Conservation (phyloP, 2,329 filamentous ascomycete genomes). For the Epichloe coenophiala region DNA sequence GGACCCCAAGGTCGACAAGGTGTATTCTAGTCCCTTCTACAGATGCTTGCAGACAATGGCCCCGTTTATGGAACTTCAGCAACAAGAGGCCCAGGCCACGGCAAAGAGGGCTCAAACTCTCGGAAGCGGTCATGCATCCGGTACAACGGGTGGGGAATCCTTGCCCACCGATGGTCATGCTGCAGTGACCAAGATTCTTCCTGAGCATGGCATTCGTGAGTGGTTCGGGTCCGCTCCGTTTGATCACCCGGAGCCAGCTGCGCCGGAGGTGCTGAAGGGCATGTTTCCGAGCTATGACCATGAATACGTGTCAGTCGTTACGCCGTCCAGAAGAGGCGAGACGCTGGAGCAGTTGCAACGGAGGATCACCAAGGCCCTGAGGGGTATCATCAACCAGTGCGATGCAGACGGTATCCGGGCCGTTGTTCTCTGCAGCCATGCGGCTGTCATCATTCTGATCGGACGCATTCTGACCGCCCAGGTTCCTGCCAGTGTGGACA, state of each 20-base stretch:
- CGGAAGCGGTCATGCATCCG: background rate
- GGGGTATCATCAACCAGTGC: conserved; percentile 56
- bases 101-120: background rate
- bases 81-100: conserved; percentile 2
- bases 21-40: conserved; percentile 82
- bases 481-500: conserved; percentile 57
- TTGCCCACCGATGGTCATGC: background rate
- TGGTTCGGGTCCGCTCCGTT: conserved; percentile 87
- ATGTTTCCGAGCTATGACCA: conserved; percentile 54
- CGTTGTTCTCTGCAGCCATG: conserved; percentile 76
- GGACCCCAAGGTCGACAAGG: conserved; percentile 53
- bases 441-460: conserved; percentile 76
- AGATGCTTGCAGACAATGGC: conserved; percentile 74
- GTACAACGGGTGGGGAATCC: background rate
- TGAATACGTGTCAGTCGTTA: conserved; percentile 47
- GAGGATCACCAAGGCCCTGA: conserved; percentile 57
- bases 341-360: conserved; percentile 67
- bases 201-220: conserved; percentile 55
- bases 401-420: conserved; percentile 58
- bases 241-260: conserved; percentile 67
- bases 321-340: conserved; percentile 62
- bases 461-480: conserved; percentile 68
- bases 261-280: conserved; percentile 43
- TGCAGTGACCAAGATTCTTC: conserved; percentile 29
- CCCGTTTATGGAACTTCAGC: conserved; percentile 45